These are phyloP conservation scores for Effrenium voratum DNA, from an alignment of 73 alveolate species.

Conservation along the genomic window DNA sequence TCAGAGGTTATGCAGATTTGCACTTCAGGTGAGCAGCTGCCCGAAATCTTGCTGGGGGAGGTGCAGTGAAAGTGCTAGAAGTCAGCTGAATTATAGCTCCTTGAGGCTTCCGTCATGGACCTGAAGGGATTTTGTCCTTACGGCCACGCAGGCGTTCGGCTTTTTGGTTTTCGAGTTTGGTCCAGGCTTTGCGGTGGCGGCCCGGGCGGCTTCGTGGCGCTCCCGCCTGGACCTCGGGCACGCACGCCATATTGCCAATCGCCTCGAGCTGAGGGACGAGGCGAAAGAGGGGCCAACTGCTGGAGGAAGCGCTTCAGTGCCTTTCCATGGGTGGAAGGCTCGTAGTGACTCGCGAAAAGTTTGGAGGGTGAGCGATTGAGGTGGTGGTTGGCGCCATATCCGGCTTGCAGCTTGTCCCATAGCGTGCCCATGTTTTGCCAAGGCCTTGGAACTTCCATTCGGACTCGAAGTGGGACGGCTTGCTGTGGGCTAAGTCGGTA, in stretches of 20 bases:
- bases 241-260: not conserved
- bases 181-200: constrained; percentile 31
- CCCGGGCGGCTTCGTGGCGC: constrained; percentile 21
- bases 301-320: constrained; percentile 30
- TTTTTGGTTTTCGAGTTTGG: not conserved
- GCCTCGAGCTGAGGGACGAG: not conserved
- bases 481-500: not conserved
- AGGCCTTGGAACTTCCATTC: constrained; percentile 16
- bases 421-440: too few relatives aligned
- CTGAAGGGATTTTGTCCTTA: constrained; percentile 22
- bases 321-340: constrained; percentile 34
- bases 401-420: not conserved
- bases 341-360: not conserved
- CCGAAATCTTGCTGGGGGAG: not conserved
- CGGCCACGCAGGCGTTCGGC: not conserved
- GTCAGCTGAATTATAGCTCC: not conserved
- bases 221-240: too few relatives aligned
- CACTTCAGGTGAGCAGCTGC: not conserved
- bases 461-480: constrained; percentile 9
- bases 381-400: constrained; percentile 18
- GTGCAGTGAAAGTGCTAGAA: not conserved
- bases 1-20: not conserved
- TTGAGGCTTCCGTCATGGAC: not conserved
- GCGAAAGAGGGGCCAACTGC: not conserved
- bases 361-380: not conserved